Conservation (phyloP, 805 yeast genomes). For the Ogataea neopini region DNA sequence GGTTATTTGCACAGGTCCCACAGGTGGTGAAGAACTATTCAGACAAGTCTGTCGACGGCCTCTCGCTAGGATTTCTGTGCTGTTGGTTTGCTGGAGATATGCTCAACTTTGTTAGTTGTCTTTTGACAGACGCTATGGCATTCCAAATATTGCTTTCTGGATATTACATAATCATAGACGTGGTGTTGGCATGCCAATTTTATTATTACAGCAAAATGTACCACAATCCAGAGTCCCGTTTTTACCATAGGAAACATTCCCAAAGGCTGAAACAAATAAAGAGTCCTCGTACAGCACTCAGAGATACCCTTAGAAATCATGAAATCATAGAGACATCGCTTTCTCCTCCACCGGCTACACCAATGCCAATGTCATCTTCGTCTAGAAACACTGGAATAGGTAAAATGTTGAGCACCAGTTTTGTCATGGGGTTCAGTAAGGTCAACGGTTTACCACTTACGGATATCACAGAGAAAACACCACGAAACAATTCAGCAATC, state of each 20-base stretch:
- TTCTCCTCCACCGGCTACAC: conserved; percentile 7
- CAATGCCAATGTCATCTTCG: conserved; percentile 10
- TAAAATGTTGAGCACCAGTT: conserved; percentile 30
- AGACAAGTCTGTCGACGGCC: conserved; percentile 64
- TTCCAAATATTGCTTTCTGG: conserved; percentile 48
- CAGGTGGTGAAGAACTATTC: conserved; percentile 62
- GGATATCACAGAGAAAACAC: conserved; percentile 2
- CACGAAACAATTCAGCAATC: conserved; percentile 26
- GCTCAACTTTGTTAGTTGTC: conserved; percentile 51
- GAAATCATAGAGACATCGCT: conserved; percentile 9
- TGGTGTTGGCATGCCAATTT: conserved; percentile 45
- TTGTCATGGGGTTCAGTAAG: conserved; percentile 33
- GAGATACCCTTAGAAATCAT: conserved; percentile 23
- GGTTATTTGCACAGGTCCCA: conserved; percentile 77
- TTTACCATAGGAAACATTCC: conserved; percentile 24
- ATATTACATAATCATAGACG: conserved; percentile 51
- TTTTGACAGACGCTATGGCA: conserved; percentile 48
- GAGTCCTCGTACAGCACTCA: conserved; percentile 29
- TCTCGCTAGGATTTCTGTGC: conserved; percentile 57
- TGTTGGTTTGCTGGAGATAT: conserved; percentile 70
- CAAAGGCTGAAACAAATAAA: conserved; percentile 17
- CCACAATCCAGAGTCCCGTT: conserved; percentile 35
- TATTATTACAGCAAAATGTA: conserved; percentile 49
- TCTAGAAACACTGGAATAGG: conserved; percentile 19
- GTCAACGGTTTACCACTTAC: conserved; percentile 22